Evolutionary conservation across 2,329 filamentous ascomycete genomes (phyloP), one percentile per base, ranked within the genome.

Genomic region (Fusarium sp.): DNA sequence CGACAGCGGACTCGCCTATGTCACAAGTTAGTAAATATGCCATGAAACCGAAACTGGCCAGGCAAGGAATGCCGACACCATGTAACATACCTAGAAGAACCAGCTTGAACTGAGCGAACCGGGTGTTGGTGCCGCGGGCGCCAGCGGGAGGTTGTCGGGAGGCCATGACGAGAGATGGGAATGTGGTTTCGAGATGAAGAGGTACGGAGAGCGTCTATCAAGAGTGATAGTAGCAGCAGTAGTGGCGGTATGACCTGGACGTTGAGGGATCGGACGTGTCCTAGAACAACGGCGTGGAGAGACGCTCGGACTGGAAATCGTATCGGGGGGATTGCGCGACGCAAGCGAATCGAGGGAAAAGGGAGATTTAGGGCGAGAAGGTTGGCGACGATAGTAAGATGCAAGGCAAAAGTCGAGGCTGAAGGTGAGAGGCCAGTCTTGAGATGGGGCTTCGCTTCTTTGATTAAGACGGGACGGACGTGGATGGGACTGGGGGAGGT

Each of bases 81-180:
- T 45, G 62, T 26, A 63, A 77, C 92, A 78, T 90, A 98, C 96
- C 96, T 75, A 99, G 89, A 81, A 99, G 88, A 76, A 99, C 96
- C 79, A 99, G 90, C 89, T 99, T 99, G 87, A 99, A 99, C 89
- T 99, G 96, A 80, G 96, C 96, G 85, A 99, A 98, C 81, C 96
- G 92, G 85, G 93, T 90, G 91, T 92, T 90, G 88, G 88, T 85
- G 81, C 88, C 89, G 79, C 89, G 89, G 78, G 87, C 85, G 79
- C 88, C 89, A 80, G 88, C 86, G 77, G 88, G 86, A 79, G 85
- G 91, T 86, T 91, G 91, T 91, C 95, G 91, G 84, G 93, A 90
- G 85, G 95, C 93, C 96, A 98, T 98, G 83, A 79, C 87, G 82
- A 76, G 55, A 53, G 69, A 66, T 66, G 74, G 75, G 74, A 75